phyloP scores from a whole-genome alignment of 352 stramenopile genomes.

The Pilasporangium apinafurcum region DNA sequence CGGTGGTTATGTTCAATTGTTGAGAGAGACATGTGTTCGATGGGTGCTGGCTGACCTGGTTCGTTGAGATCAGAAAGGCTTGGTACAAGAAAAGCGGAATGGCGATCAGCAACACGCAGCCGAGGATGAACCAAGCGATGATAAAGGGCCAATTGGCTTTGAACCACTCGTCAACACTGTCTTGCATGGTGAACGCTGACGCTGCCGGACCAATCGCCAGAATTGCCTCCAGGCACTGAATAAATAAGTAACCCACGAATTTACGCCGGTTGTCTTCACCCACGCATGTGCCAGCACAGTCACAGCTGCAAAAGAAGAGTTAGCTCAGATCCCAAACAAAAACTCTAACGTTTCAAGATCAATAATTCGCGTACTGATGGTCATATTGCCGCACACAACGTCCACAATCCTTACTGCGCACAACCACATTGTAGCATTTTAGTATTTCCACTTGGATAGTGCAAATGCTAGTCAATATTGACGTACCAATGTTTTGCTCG shows the following conservation, averaged over 20 bases:
- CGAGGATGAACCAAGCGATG: slow-evolving; percentile 47
- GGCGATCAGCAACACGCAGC: slow-evolving; percentile 53
- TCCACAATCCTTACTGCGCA: slow-evolving; percentile 59
- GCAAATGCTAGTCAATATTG: no score
- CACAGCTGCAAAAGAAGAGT: slow-evolving; percentile 52
- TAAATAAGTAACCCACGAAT: slow-evolving; percentile 60
- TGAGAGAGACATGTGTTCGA: not conserved
- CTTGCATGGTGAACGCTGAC: slow-evolving; percentile 42
- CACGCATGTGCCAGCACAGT: slow-evolving; percentile 72
- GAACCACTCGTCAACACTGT: slow-evolving; percentile 67
- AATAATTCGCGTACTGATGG: slow-evolving; percentile 51
- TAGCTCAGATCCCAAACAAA: no score
- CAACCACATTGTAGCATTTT: not conserved
- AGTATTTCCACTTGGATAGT: not conserved
- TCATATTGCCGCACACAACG: slow-evolving; percentile 74
- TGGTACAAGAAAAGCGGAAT: slow-evolving; percentile 66
- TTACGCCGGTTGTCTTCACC: slow-evolving; percentile 58
- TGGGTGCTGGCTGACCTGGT: no score
- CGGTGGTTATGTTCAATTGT: not conserved
- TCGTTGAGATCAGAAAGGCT: slow-evolving; percentile 58
- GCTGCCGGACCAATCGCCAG: slow-evolving; percentile 43
- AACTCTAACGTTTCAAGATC: not conserved
- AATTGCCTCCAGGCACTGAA: slow-evolving; percentile 46
- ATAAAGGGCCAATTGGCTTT: slow-evolving; percentile 60
- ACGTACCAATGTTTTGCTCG: slow-evolving; percentile 68